These are phyloP conservation scores for Ormosia semicastrata DNA, from an alignment of 306 rosid species.

Conservation along the genomic window DNA sequence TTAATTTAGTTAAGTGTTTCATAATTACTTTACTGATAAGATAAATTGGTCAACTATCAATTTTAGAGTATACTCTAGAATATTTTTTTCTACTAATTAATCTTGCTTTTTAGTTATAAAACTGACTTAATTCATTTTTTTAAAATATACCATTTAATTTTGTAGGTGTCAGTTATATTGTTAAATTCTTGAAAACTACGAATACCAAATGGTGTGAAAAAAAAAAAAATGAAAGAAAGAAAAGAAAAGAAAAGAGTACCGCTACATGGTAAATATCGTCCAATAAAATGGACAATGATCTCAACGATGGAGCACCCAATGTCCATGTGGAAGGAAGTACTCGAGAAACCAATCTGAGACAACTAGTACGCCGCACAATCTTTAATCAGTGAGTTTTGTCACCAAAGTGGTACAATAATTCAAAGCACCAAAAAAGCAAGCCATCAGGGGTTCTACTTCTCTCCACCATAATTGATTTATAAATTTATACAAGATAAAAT, in stretches of 20 bases:
- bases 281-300: background rate
- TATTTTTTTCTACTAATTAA: background rate
- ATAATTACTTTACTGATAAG: background rate
- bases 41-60: background rate
- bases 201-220: background rate
- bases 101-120: background rate
- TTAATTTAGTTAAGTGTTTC: background rate
- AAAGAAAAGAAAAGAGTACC: background rate
- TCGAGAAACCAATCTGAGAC: background rate
- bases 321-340: background rate
- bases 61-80: background rate
- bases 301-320: background rate
- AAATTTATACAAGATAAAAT: background rate
- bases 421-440: background rate
- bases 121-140: background rate
- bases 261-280: background rate
- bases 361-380: constrained; percentile 31
- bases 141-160: background rate
- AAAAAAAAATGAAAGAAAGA: background rate
- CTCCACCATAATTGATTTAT: constrained; percentile 2
- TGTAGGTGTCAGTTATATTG: background rate
- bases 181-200: background rate
- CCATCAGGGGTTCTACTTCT: background rate
- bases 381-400: constrained; percentile 11
- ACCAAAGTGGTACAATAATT: constrained; percentile 19